Conservation (phyloP, 805 yeast species). For the Wickerhamiella lipophila region DNA sequence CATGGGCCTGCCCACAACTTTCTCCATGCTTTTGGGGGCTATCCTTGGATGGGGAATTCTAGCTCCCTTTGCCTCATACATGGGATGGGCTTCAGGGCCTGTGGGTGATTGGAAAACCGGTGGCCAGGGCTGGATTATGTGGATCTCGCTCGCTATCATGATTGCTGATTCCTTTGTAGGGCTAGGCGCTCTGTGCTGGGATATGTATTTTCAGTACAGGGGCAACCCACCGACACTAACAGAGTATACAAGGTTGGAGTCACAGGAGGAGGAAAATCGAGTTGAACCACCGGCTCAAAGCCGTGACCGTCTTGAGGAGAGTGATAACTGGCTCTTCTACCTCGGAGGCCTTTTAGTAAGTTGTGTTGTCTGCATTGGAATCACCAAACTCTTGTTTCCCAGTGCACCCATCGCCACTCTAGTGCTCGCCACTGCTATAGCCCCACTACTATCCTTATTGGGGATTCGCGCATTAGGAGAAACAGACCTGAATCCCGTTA, state of each 20-base stretch:
- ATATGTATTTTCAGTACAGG: neutral
- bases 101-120: conserved; percentile 89
- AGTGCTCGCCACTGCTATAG: conserved; percentile 54
- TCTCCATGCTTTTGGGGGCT: conserved; percentile 84
- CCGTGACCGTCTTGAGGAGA: conserved; percentile 4
- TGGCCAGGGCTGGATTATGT: conserved; percentile 93
- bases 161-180: conserved; percentile 81
- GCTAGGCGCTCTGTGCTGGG: conserved; percentile 4
- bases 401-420: conserved; percentile 62
- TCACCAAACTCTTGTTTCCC: conserved; percentile 52
- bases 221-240: no score
- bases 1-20: conserved; percentile 87
- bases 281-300: no score
- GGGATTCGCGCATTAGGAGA: conserved; percentile 95
- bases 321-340: conserved; percentile 6
- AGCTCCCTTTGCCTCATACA: conserved; percentile 61
- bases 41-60: conserved; percentile 82
- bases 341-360: conserved; percentile 52
- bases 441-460: conserved; percentile 64
- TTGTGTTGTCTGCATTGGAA: conserved; percentile 49
- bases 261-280: neutral
- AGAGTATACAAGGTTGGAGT: neutral
- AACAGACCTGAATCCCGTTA: conserved; percentile 91
- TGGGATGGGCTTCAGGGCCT: conserved; percentile 82
- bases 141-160: conserved; percentile 91